These are phyloP conservation scores for Cercospora sesami DNA, from an alignment of 2,329 filamentous ascomycete genomes.

Conservation along the genomic window DNA sequence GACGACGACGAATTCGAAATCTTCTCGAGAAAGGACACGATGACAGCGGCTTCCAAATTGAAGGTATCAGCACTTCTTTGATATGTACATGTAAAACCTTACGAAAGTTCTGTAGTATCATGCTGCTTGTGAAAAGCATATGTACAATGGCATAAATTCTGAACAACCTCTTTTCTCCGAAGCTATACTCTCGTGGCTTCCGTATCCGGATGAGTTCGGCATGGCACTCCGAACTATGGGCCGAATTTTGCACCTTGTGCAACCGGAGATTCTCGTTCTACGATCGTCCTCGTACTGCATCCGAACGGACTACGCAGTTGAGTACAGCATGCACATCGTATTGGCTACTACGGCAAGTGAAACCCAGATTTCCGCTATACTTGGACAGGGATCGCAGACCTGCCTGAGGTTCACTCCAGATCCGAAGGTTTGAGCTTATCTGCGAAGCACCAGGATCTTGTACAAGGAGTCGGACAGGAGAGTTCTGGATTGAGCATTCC, in stretches of 20 bases:
- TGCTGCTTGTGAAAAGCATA: neutral
- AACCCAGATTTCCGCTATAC: neutral
- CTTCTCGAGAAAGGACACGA: slow-evolving; percentile 7
- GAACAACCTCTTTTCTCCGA: neutral
- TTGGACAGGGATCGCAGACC: neutral
- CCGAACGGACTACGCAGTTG: neutral
- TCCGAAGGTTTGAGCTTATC: neutral
- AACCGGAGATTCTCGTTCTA: neutral
- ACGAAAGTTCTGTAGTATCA: neutral
- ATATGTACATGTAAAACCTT: neutral
- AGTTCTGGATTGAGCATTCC: neutral
- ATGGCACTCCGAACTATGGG: neutral
- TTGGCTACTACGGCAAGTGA: neutral
- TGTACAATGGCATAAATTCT: neutral
- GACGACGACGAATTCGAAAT: slow-evolving; percentile 4
- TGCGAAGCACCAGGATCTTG: neutral
- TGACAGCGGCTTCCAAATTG: neutral
- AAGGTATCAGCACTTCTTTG: neutral
- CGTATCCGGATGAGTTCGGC: neutral
- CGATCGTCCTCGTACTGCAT: neutral
- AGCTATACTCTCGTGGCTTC: neutral
- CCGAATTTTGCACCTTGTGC: neutral
- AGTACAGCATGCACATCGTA: neutral
- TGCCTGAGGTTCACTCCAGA: neutral
- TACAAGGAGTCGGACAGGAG: neutral